Base-by-base conservation (phyloP, 345 rosid genomes). In the Ceriops zippeliana region DNA sequence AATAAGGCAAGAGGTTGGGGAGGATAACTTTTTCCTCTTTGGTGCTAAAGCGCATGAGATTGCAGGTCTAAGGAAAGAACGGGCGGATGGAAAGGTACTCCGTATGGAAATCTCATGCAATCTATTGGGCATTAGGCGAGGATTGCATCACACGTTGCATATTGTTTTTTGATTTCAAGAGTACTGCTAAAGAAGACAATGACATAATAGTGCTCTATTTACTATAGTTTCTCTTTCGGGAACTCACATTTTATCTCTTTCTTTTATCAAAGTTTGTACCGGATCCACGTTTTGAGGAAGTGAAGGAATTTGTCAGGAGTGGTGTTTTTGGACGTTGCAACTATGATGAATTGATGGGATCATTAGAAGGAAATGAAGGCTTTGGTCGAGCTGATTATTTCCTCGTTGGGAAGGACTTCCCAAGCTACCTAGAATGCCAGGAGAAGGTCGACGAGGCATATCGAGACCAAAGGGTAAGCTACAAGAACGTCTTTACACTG, bases 371-470 rank as follows among this genome's bases (percentile, higher is more conserved):
- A 72, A 85, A 85, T 9, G 87, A 88, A 83, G 97, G 97, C 28
- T 90, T 80, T 65, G 97, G 93, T 31, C 78, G 75, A 35, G 93
- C 89, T 5, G 97, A 90, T 75, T 90, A 88, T 77, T 90, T 90
- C 83, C 93, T 90, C 0, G 92, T 90, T 38, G 97, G 92, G 73
- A 85, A 85, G 79, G 97, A 90, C 83, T 90, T 90, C 76, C 88
- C 97, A 47, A 84, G 92, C 78, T 90, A 90, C 80, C 63, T 86
- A 52, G 83, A 88, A 78, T 90, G 93, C 83, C 97, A 88, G 73
- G 89, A 85, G 73, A 70, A 80, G 73, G 97, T 90, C 1, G 93
- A 90, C 15, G 60, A 84, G 79, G 89, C 96, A 47, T 90, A 90
- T 56, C 69, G 74, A 34, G 89, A 90, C 76, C 86, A 86, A 70